Evolutionary conservation across 1,139 yeast species (phyloP).

Genomic region (Eremothecium gossypii): DNA sequence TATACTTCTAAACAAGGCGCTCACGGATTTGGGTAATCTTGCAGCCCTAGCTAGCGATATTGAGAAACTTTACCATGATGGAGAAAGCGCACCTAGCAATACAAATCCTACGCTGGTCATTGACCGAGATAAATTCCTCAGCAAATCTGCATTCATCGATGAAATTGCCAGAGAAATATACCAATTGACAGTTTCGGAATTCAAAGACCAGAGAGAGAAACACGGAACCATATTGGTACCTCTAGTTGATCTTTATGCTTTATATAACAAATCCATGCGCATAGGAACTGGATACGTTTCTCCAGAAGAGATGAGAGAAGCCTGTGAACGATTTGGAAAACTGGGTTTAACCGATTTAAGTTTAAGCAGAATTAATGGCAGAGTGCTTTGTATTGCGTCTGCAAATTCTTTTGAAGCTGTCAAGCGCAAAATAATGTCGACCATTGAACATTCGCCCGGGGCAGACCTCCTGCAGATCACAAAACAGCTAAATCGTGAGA

Average conservation of each 20-base stretch:
- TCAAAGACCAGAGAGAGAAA: conserved; percentile 26
- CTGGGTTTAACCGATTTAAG: conserved; percentile 40
- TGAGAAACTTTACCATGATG: conserved; percentile 39
- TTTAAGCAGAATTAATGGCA: conserved; percentile 35
- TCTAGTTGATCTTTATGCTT: conserved; percentile 48
- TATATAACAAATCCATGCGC: conserved; percentile 49
- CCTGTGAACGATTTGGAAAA: conserved; percentile 40
- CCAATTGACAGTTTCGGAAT: conserved; percentile 40
- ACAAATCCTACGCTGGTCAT: conserved; percentile 22
- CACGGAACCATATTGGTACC: conserved; percentile 50
- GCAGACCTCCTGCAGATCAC: conserved; percentile 23
- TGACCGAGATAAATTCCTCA: conserved; percentile 30
- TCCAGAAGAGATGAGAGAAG: conserved; percentile 46
- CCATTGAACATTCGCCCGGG: conserved; percentile 28
- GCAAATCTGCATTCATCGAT: conserved; percentile 28
- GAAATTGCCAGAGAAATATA: conserved; percentile 46
- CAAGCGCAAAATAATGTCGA: conserved; percentile 25
- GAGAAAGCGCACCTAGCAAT: conserved; percentile 15
- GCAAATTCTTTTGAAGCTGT: conserved; percentile 34
- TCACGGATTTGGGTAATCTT: conserved; percentile 68
- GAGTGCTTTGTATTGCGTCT: conserved; percentile 33
- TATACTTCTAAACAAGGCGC: conserved; percentile 52
- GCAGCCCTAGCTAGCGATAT: conserved; percentile 74
- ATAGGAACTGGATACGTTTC: conserved; percentile 50
- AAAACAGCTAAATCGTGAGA: conserved; percentile 19